phyloP scores from a whole-genome alignment of 345 rosid species.

The Heritiera fomes region DNA sequence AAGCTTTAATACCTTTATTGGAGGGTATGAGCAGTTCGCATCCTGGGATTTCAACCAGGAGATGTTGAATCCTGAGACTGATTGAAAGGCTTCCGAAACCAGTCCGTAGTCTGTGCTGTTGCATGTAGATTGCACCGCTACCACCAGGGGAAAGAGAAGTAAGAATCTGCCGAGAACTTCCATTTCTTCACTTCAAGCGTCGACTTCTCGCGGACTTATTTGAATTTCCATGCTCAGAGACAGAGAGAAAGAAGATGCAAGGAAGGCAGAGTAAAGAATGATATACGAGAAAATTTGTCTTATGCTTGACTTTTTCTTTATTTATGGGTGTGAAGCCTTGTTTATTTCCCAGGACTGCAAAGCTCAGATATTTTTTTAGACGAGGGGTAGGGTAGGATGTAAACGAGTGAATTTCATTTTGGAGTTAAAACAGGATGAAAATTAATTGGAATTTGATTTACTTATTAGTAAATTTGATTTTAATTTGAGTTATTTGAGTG shows the following conservation, averaged over 20 bases:
- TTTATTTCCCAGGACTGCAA: not conserved
- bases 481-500: no score
- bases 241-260: not conserved
- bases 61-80: slow-evolving; percentile 64
- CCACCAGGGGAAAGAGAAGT: slow-evolving; percentile 43
- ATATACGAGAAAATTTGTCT: not conserved
- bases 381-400: no score
- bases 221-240: slow-evolving; percentile 28
- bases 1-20: slow-evolving; percentile 38
- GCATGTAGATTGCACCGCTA: slow-evolving; percentile 47
- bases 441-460: no score
- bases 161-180: slow-evolving; percentile 31
- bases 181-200: slow-evolving; percentile 21
- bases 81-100: slow-evolving; percentile 57
- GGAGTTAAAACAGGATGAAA: no score
- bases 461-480: no score
- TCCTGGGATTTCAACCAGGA: slow-evolving; percentile 47
- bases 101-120: slow-evolving; percentile 42
- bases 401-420: no score
- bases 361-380: no score
- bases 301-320: not conserved
- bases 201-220: not conserved
- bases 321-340: not conserved
- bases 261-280: not conserved
- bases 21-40: slow-evolving; percentile 49